Evolutionary conservation across 768 basidiomycete species (phyloP).

Genomic region (Tricholoma flavovirens): DNA sequence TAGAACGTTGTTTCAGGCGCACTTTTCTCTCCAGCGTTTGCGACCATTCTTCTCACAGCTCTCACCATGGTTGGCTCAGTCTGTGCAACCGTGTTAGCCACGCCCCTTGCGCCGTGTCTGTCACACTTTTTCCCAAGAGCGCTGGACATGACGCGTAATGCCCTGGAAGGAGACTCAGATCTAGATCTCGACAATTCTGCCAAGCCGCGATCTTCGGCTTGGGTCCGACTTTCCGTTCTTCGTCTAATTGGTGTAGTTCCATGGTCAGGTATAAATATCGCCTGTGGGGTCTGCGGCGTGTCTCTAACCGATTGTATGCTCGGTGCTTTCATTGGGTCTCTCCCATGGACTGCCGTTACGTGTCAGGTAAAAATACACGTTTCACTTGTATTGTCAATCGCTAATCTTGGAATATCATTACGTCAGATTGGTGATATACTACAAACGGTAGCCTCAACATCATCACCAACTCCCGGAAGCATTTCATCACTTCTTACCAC

Average conservation of each 20-base stretch:
- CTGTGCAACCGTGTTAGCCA: conserved; percentile 72
- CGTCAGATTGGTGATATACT: conserved; percentile 80
- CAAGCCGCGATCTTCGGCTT: conserved; percentile 43
- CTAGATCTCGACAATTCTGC: conserved; percentile 30
- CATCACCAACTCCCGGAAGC: conserved; percentile 65
- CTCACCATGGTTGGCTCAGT: conserved; percentile 87
- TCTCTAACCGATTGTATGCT: conserved; percentile 67
- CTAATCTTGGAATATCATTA: conserved; percentile 10
- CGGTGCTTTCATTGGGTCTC: conserved; percentile 75
- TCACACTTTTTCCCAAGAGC: conserved; percentile 78
- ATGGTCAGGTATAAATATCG: conserved; percentile 97
- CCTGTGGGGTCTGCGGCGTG: conserved; percentile 89
- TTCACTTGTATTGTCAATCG: conserved; percentile 13
- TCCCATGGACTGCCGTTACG: conserved; percentile 91
- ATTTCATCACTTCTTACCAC: conserved; percentile 83
- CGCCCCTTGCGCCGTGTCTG: conserved; percentile 81
- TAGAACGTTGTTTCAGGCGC: conserved; percentile 91
- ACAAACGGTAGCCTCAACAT: conserved; percentile 73
- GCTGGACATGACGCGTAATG: conserved; percentile 76
- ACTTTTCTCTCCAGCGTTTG: conserved; percentile 75
- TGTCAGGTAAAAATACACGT: conserved; percentile 63
- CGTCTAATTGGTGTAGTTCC: conserved; percentile 91
- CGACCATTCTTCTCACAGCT: conserved; percentile 73
- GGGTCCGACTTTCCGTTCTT: conserved; percentile 85
- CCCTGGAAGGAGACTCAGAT: conserved; percentile 65